Evolutionary conservation across 768 basidiomycete species (phyloP).

Genomic region (Paxillus rubicundulus): DNA sequence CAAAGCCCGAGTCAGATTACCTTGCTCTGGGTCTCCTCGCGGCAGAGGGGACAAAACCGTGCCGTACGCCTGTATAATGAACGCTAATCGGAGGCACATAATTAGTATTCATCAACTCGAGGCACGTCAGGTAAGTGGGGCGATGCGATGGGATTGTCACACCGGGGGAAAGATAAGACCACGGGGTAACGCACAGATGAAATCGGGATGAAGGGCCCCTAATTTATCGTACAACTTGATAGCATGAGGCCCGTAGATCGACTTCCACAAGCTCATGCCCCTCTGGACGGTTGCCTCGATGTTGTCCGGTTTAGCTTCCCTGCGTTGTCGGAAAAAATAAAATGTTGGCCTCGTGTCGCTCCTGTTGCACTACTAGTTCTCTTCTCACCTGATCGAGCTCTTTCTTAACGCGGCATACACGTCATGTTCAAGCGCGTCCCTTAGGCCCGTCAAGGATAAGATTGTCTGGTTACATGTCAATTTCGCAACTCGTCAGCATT

Average conservation of each 20-base stretch:
- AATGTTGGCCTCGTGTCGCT: conserved; percentile 25
- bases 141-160: conserved; percentile 29
- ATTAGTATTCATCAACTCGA: conserved; percentile 31
- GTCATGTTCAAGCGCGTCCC: conserved; percentile 76
- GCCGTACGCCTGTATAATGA: conserved; percentile 86
- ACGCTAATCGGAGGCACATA: conserved; percentile 47
- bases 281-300: conserved; percentile 67
- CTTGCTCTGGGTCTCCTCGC: conserved; percentile 64
- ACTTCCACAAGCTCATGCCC: conserved; percentile 75
- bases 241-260: conserved; percentile 86
- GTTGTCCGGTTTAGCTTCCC: conserved; percentile 58
- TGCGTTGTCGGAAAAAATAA: conserved; percentile 27
- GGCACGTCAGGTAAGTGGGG: conserved; percentile 32
- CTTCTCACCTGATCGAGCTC: conserved; percentile 59
- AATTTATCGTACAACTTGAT: conserved; percentile 88
- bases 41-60: conserved; percentile 73
- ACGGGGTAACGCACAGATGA: conserved; percentile 69
- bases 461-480: conserved; percentile 57
- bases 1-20: conserved; percentile 80
- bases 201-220: conserved; percentile 87
- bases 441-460: conserved; percentile 72
- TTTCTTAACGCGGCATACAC: conserved; percentile 71
- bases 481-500: conserved; percentile 5
- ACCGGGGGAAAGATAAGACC: conserved; percentile 30
- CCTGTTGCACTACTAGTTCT: conserved; percentile 10